Evolutionary conservation across 768 basidiomycete species (phyloP).

Genomic region (Asterophora lycoperdoides): DNA sequence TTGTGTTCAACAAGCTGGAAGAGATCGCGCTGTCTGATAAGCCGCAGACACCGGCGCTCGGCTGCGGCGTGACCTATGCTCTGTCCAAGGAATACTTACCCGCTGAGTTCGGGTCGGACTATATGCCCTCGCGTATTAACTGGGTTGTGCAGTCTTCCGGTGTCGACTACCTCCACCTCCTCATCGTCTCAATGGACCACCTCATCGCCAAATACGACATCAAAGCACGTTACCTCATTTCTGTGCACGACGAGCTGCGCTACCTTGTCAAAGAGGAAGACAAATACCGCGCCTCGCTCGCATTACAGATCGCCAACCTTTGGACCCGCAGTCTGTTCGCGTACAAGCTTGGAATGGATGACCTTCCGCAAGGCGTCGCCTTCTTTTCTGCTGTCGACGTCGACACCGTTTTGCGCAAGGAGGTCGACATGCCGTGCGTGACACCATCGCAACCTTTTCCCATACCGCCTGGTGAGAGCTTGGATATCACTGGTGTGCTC

Average conservation of each 20-base stretch:
- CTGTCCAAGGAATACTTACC: constrained; percentile 88
- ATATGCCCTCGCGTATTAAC: constrained; percentile 95
- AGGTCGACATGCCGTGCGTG: constrained; percentile 92
- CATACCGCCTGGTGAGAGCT: constrained; percentile 83
- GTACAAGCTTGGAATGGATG: constrained; percentile 91
- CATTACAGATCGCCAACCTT: constrained; percentile 90
- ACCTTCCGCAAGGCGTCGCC: constrained; percentile 91
- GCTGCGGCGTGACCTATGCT: constrained; percentile 90
- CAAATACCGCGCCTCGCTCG: constrained; percentile 84
- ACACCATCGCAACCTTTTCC: constrained; percentile 86
- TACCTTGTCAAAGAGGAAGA: constrained; percentile 90
- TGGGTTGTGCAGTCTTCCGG: constrained; percentile 99
- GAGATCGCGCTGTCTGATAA: constrained; percentile 84
- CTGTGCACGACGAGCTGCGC: constrained; percentile 95
- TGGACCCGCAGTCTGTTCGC: constrained; percentile 95
- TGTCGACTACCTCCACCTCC: constrained; percentile 95
- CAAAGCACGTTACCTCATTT: constrained; percentile 88
- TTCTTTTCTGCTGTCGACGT: constrained; percentile 98
- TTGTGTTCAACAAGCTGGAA: constrained; percentile 96
- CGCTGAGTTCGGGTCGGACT: constrained; percentile 76
- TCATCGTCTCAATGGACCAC: constrained; percentile 93
- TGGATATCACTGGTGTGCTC: constrained; percentile 67
- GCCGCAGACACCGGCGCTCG: constrained; percentile 90
- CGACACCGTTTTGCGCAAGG: constrained; percentile 87
- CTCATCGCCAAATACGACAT: constrained; percentile 79